Percentiles rank a stretch among this genome's conserved stretches.
phyloP scores from a whole-genome alignment of 2,329 filamentous ascomycete genomes.

The Chaetomium sp. region DNA sequence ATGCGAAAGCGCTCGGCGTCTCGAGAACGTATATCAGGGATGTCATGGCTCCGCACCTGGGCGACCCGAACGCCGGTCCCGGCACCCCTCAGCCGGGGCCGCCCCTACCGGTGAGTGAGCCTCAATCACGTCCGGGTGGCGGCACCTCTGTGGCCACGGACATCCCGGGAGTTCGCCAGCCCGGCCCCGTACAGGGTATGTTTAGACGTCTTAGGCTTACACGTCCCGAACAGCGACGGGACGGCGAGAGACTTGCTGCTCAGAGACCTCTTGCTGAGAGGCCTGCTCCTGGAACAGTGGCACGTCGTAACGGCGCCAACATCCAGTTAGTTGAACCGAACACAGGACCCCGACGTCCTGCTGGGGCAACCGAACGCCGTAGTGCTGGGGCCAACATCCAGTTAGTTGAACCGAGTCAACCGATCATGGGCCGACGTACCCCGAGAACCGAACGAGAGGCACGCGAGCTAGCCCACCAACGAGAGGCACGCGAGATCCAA shows the following conservation, averaged over 20 bases:
- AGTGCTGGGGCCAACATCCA: neutral
- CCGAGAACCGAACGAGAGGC: neutral
- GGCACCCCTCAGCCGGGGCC: neutral
- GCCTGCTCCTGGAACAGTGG: too few species aligned
- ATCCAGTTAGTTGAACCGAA: neutral
- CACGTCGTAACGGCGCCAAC: too few species aligned
- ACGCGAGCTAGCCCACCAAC: neutral
- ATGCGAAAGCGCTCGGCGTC: neutral
- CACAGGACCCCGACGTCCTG: too few species aligned
- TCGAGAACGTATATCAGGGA: neutral
- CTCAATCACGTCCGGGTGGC: neutral
- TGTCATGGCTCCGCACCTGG: neutral
- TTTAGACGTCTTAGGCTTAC: neutral
- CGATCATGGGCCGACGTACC: too few species aligned
- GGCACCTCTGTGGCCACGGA: neutral
- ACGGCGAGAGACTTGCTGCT: too few species aligned
- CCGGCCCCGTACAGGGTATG: neutral
- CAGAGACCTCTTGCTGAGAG: too few species aligned
- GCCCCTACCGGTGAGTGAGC: neutral
- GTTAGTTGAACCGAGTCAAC: neutral
- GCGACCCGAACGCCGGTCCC: neutral
- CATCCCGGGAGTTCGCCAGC: neutral
- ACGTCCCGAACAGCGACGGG: neutral
- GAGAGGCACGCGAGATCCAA: neutral
- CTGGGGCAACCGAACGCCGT: too few species aligned